Conservation (phyloP, 2,329 filamentous ascomycete genomes). For the Alternaria dauci region DNA sequence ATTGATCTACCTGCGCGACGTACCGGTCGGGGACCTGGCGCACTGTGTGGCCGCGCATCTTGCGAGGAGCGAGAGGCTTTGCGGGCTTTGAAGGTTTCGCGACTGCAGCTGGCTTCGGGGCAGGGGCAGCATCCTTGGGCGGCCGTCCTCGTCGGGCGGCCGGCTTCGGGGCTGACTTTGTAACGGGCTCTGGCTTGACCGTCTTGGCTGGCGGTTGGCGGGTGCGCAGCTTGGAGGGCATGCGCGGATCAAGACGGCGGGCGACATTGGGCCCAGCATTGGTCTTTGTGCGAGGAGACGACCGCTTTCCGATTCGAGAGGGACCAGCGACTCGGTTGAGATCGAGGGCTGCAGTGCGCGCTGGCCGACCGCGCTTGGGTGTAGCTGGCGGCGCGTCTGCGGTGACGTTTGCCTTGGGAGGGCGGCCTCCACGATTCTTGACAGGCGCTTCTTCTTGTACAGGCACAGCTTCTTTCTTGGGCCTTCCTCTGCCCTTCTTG, state of each 20-base stretch:
- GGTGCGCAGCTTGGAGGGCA: constrained; percentile 32
- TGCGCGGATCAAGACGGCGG: constrained; percentile 29
- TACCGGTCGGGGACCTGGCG: constrained; percentile 42
- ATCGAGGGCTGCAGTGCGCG: constrained; percentile 16
- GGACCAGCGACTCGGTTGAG: constrained; percentile 30
- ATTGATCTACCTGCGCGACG: constrained; percentile 10
- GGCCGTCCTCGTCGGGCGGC: constrained; percentile 28
- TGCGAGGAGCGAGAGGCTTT: constrained; percentile 29
- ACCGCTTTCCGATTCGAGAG: constrained; percentile 33
- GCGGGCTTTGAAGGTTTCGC: constrained; percentile 16
- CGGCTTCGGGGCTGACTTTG: constrained; percentile 12
- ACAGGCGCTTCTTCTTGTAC: constrained; percentile 2
- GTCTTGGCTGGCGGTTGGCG: constrained; percentile 25
- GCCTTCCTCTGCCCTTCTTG: constrained; percentile 21
- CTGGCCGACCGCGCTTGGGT: constrained; percentile 27
- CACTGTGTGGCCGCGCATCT: constrained; percentile 36
- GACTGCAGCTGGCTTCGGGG: constrained; percentile 20
- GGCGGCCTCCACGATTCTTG: constrained; percentile 24
- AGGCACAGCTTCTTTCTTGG: constrained; percentile 8
- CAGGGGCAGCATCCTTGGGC: constrained; percentile 18
- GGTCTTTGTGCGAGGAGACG: constrained; percentile 17
- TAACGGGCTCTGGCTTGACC: constrained; percentile 2
- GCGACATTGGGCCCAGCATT: constrained; percentile 11
- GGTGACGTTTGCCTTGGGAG: constrained; percentile 10
- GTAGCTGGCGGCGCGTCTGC: constrained; percentile 9